Conservation (phyloP, 208 protist genomes). For the Trypanosoma congolense region DNA sequence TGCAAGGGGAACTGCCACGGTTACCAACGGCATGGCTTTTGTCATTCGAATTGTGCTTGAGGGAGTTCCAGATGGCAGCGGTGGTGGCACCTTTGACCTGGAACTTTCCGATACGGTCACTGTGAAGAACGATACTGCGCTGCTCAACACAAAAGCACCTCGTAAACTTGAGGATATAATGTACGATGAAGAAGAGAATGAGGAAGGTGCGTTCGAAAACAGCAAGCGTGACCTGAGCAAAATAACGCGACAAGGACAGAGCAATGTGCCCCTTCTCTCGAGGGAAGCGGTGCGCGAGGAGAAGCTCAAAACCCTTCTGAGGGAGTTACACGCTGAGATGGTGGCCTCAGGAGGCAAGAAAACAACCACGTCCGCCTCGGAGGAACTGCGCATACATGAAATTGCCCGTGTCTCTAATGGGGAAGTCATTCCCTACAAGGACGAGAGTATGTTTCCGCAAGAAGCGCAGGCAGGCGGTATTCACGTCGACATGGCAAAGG, state of each 20-base stretch:
- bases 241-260: slow-evolving; percentile 75
- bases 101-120: slow-evolving; percentile 84
- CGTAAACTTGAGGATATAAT: slow-evolving; percentile 69
- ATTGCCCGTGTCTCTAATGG: slow-evolving; percentile 67
- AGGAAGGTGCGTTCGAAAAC: slow-evolving; percentile 18
- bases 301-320: slow-evolving; percentile 55
- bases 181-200: slow-evolving; percentile 40
- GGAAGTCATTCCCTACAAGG: slow-evolving; percentile 45
- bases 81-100: slow-evolving; percentile 42
- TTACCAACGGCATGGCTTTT: slow-evolving; percentile 79
- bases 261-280: slow-evolving; percentile 63
- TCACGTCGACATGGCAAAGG: slow-evolving; percentile 79
- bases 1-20: slow-evolving; percentile 55
- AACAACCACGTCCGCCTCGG: slow-evolving; percentile 31
- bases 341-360: slow-evolving; percentile 75
- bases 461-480: slow-evolving; percentile 43
- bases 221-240: slow-evolving; percentile 46
- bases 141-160: slow-evolving; percentile 68
- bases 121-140: slow-evolving; percentile 45
- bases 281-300: slow-evolving; percentile 68
- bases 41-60: slow-evolving; percentile 76
- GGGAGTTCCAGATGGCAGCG: slow-evolving; percentile 28
- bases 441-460: slow-evolving; percentile 27
- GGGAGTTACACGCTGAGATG: slow-evolving; percentile 65
- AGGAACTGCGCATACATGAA: slow-evolving; percentile 62